These are phyloP conservation scores for Zygoascus tannicola DNA, from an alignment of 805 yeast genomes.

Conservation along the genomic window DNA sequence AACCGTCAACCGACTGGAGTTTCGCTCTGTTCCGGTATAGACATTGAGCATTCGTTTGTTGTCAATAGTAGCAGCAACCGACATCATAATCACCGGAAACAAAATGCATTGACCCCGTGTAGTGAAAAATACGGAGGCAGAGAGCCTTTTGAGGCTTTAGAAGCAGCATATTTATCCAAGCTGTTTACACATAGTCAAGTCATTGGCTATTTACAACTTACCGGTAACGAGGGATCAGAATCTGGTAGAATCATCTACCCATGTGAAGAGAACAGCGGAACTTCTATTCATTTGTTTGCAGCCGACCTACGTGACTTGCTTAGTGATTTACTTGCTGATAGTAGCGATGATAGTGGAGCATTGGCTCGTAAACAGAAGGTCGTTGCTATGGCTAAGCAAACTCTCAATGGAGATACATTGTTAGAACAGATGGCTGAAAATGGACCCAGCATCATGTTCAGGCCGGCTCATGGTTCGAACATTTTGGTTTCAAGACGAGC, in stretches of 20 bases:
- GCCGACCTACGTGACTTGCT: neutral
- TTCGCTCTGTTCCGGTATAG: conserved; percentile 69
- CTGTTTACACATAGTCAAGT: conserved; percentile 8
- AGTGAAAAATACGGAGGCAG: conserved; percentile 80
- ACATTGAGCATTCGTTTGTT: conserved; percentile 72
- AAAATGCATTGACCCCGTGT: conserved; percentile 42
- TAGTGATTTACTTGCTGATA: neutral
- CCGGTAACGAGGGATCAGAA: neutral
- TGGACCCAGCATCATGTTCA: neutral
- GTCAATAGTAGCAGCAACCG: conserved; percentile 34
- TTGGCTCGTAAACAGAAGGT: neutral
- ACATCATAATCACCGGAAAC: neutral
- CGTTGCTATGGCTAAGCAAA: neutral
- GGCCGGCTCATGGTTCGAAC: neutral
- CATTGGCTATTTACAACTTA: conserved; percentile 71
- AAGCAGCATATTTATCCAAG: conserved; percentile 29
- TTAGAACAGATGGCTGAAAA: neutral
- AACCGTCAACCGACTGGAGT: conserved; percentile 68
- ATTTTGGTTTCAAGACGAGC: neutral
- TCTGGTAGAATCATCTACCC: neutral
- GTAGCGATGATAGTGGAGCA: neutral
- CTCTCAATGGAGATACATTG: neutral
- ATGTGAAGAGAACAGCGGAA: neutral
- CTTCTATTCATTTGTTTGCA: neutral
- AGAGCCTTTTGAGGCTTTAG: conserved; percentile 56